Base-by-base conservation (phyloP, 441 rosid species). In the Gossypium trilobum region DNA sequence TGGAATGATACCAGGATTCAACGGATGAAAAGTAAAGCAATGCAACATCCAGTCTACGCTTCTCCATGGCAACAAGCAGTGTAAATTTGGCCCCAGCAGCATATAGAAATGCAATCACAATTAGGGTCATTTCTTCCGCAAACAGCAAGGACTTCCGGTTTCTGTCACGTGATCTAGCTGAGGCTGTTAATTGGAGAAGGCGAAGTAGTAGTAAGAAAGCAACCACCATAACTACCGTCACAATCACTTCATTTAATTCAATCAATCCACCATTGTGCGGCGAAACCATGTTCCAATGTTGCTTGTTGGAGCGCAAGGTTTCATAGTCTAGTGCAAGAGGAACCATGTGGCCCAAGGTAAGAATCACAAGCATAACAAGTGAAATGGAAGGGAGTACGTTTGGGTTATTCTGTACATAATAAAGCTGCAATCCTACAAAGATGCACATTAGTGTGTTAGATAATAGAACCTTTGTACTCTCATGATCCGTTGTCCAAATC, bases 181-280 rank as follows among this genome's bases (percentile, higher is more conserved):
- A 56, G 79, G 74, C 58, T 0, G 70, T 27, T 67, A 66, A 73
- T 63, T 72, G 83, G n/a, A 83, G 72, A 50, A 85, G 85, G 8
- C 75, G 64, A 74, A 80, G 55, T 25, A 80, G 75, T 50, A 85
- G 11, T 44, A 80, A 23, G 58, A 83, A 74, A 44, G 84, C 82
- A 25, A 80, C 68, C 68, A 74, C 70, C 27, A 78, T 75, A 0
- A 71, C 57, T 5, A 71, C 67, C 60, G 72, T 74, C 16, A 72
- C 63, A 3, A 75, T 7, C 42, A 73, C 84, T 52, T 75, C 77
- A 36, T 52, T 73, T 4, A n/a, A 36, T 68, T 78, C 64, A 4
- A 79, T 56, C 76, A 54, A 67, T 73, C 23, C 56, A 22, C 33
- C 33, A 29, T 29, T 29, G 33, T 29, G 33, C 6, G 6, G 33